These are phyloP conservation scores for Salix arbutifolia DNA, from an alignment of 345 rosid species.

Conservation along the genomic window DNA sequence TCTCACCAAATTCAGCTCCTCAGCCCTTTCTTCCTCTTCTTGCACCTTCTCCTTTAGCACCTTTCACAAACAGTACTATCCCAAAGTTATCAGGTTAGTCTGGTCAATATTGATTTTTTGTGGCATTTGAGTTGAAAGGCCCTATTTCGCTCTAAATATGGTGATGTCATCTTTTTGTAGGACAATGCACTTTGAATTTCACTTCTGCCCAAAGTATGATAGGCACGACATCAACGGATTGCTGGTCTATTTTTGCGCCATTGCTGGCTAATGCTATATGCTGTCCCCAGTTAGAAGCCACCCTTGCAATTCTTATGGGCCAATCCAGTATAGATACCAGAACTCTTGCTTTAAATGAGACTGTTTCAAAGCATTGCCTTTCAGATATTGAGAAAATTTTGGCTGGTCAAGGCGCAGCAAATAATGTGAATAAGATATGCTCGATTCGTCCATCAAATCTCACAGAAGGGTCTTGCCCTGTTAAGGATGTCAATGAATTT, in stretches of 20 bases:
- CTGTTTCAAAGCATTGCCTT: constrained; percentile 65
- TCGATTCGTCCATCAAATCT: constrained; percentile 61
- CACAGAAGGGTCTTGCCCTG: constrained; percentile 77
- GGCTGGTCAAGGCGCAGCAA: constrained; percentile 67
- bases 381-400: constrained; percentile 79
- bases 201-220: constrained; percentile 62
- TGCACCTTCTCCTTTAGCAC: constrained; percentile 86
- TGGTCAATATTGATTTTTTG: background rate
- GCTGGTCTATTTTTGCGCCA: constrained; percentile 75
- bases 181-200: constrained; percentile 72
- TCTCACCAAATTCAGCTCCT: constrained; percentile 65
- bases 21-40: constrained; percentile 85
- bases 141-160: constrained; percentile 1
- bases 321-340: constrained; percentile 67
- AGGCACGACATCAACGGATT: constrained; percentile 74
- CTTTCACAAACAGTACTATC: constrained; percentile 59
- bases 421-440: constrained; percentile 54
- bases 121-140: constrained; percentile 1
- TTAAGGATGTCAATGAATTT: constrained; percentile 64
- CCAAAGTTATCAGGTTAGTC: constrained; percentile 79
- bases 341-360: constrained; percentile 60
- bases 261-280: constrained; percentile 86
- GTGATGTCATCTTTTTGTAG: constrained; percentile 32
- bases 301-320: constrained; percentile 70
- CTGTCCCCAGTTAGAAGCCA: constrained; percentile 89